Evolutionary conservation across 2,329 filamentous ascomycete genomes (phyloP).

Genomic region (Pestalotiopsis sp.): DNA sequence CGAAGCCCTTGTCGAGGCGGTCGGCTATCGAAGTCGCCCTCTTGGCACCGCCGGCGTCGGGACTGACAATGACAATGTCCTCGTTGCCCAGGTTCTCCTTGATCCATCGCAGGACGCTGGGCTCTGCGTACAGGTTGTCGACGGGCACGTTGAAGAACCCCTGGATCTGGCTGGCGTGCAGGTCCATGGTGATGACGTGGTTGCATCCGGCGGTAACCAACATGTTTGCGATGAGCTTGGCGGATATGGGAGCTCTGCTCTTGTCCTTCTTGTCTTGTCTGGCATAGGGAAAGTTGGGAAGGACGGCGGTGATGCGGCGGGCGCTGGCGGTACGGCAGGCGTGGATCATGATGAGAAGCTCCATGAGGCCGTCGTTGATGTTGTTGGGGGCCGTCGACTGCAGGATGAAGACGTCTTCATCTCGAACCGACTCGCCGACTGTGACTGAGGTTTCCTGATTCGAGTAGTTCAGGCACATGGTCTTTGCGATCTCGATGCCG

Average conservation of each 20-base stretch:
- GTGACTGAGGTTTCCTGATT: conserved; percentile 90
- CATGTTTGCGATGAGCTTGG: conserved; percentile 97
- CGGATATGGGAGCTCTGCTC: conserved; percentile 93
- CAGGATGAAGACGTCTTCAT: conserved; percentile 98
- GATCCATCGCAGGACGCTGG: conserved; percentile 90
- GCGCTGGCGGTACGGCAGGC: conserved; percentile 75
- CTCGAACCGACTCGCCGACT: conserved; percentile 92
- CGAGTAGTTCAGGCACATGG: conserved; percentile 81
- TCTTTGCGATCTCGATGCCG: conserved; percentile 78
- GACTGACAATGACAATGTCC: conserved; percentile 92
- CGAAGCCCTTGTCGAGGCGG: conserved; percentile 86
- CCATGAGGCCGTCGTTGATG: conserved; percentile 98
- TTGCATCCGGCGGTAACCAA: conserved; percentile 92
- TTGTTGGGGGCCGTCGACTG: conserved; percentile 94
- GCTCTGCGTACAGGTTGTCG: conserved; percentile 88
- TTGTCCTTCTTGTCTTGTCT: conserved; percentile 97
- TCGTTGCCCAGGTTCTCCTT: conserved; percentile 79
- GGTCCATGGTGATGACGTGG: conserved; percentile 93
- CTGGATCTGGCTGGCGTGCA: conserved; percentile 92
- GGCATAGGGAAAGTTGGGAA: conserved; percentile 96
- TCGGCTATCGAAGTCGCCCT: conserved; percentile 93
- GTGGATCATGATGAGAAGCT: conserved; percentile 97
- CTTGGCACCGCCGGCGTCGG: conserved; percentile 93
- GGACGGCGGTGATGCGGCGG: conserved; percentile 89
- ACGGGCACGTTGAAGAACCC: conserved; percentile 88